Evolutionary conservation across 2,329 filamentous ascomycete species (phyloP).

Genomic region (Penicillium sp.): DNA sequence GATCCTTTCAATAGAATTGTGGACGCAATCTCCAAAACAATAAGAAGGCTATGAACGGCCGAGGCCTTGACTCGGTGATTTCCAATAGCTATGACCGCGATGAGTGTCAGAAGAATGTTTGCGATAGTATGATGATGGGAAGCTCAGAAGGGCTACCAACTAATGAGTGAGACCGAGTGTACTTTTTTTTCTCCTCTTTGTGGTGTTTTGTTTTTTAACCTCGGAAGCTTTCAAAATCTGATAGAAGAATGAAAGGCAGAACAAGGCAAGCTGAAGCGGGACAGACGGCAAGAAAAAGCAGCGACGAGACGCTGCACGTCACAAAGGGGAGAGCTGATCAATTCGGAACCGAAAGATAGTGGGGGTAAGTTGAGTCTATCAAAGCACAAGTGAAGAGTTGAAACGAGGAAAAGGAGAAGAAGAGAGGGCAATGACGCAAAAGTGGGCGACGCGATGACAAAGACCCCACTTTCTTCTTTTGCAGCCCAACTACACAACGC

Average conservation of each 20-base stretch:
- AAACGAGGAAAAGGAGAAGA: background rate
- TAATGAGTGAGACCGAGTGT: background rate
- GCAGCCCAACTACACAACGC: background rate
- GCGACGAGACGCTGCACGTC: background rate
- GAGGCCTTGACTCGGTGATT: background rate
- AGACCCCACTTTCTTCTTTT: conserved; percentile 1
- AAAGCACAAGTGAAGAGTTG: background rate
- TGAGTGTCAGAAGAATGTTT: background rate
- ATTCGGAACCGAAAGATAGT: background rate
- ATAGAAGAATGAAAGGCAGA: background rate
- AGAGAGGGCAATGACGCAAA: conserved; percentile 1
- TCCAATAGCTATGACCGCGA: background rate
- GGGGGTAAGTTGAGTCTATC: background rate
- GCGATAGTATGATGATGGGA: background rate
- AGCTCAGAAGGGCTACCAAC: background rate
- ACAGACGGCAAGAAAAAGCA: background rate
- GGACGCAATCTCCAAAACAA: background rate
- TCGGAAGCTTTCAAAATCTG: background rate
- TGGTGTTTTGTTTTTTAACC: background rate
- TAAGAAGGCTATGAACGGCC: background rate
- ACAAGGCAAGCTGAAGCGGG: background rate
- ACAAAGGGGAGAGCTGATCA: background rate
- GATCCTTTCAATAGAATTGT: background rate
- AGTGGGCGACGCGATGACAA: background rate
- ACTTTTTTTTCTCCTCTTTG: background rate